These are phyloP conservation scores for Suillus occidentalis DNA, from an alignment of 768 basidiomycete species.

Conservation along the genomic window DNA sequence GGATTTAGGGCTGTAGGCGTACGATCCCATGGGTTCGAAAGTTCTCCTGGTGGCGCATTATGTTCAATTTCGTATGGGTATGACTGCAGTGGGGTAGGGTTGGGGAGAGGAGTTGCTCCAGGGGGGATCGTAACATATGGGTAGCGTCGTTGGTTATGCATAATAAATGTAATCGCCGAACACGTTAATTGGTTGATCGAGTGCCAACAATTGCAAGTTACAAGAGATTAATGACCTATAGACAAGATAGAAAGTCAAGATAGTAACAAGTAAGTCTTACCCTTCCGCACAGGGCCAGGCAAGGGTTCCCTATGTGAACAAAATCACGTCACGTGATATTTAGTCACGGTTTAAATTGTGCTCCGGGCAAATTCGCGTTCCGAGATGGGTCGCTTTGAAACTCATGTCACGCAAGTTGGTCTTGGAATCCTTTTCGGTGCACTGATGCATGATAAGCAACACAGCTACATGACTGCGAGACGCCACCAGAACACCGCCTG, in stretches of 20 bases:
- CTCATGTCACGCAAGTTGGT: too few relatives aligned
- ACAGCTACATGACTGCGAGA: too few relatives aligned
- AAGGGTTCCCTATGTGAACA: background rate
- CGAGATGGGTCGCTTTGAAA: too few relatives aligned
- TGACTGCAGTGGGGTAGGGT: slow-evolving; percentile 28
- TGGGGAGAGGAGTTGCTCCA: slow-evolving; percentile 32
- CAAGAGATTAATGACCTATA: background rate
- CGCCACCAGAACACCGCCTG: too few relatives aligned
- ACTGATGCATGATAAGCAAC: too few relatives aligned
- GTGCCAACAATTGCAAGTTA: background rate
- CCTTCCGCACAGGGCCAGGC: background rate
- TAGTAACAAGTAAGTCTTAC: background rate
- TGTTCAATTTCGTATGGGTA: slow-evolving; percentile 34
- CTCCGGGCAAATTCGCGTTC: background rate
- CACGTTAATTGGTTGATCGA: background rate
- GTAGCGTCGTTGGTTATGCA: slow-evolving; percentile 31
- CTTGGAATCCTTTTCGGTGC: too few relatives aligned
- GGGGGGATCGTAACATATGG: slow-evolving; percentile 41
- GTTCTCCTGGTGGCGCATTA: slow-evolving; percentile 19
- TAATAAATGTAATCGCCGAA: slow-evolving; percentile 3
- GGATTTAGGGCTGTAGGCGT: slow-evolving; percentile 27
- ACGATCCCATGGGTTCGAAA: slow-evolving; percentile 35
- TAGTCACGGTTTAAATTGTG: background rate
- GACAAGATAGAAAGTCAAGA: background rate
- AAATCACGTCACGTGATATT: background rate